phyloP scores from a whole-genome alignment of 169 alveolate genomes.

The Cryptosporidium meleagridis region DNA sequence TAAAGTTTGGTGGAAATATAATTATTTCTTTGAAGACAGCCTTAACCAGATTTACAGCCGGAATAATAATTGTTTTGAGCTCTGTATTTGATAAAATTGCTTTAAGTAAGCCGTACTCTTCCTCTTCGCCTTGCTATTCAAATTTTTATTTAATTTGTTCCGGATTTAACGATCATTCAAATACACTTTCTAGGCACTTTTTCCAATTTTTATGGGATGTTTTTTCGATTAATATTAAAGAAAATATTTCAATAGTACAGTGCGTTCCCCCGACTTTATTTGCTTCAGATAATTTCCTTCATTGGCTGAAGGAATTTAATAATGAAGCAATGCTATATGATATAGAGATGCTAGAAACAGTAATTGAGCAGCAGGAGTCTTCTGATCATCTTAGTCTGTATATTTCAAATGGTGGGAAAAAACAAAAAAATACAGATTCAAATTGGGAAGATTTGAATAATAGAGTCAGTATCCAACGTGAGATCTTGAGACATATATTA shows the following conservation, averaged over 20 bases:
- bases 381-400: not conserved
- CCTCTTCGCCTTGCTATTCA: constrained; percentile 80
- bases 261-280: constrained; percentile 72
- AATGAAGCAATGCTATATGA: constrained; percentile 36
- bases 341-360: constrained; percentile 50
- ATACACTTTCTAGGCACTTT: constrained; percentile 80
- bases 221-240: constrained; percentile 76
- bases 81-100: constrained; percentile 79
- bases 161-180: constrained; percentile 78
- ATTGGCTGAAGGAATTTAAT: constrained; percentile 64
- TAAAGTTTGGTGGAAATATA: constrained; percentile 78
- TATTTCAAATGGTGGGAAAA: not conserved
- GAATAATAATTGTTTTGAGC: constrained; percentile 77
- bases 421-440: not conserved
- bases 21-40: constrained; percentile 76
- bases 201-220: constrained; percentile 84
- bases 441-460: constrained; percentile 11
- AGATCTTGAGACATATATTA: constrained; percentile 31
- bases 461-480: constrained; percentile 50
- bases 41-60: constrained; percentile 80
- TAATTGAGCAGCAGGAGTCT: constrained; percentile 50
- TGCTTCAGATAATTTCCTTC: constrained; percentile 67
- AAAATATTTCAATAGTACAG: constrained; percentile 76
- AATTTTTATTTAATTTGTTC: constrained; percentile 77
- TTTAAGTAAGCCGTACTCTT: constrained; percentile 76